These are phyloP conservation scores for Nigrospora oryzae DNA, from an alignment of 2,329 filamentous ascomycete species.

Conservation along the genomic window DNA sequence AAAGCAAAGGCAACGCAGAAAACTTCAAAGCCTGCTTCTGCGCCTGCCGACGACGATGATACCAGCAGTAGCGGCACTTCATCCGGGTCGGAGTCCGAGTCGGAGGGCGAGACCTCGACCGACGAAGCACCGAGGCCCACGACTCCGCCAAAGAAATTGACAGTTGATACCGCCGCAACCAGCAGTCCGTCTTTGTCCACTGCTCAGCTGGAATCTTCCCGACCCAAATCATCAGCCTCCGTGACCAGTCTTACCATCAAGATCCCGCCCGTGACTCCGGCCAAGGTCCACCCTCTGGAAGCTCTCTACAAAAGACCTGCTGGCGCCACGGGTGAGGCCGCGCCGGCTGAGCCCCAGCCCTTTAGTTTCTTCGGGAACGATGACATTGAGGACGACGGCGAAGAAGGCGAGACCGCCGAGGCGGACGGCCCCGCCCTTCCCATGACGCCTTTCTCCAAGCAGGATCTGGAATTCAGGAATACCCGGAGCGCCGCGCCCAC, in stretches of 20 bases:
- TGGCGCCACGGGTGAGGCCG: constrained; percentile 24
- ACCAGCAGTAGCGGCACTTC: constrained; percentile 29
- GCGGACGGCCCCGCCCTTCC: constrained; percentile 34
- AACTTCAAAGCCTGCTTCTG: constrained; percentile 1
- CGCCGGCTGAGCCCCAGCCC: constrained; percentile 38
- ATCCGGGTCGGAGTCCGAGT: constrained; percentile 12
- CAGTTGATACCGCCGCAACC: constrained; percentile 8
- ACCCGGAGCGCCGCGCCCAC: constrained; percentile 88
- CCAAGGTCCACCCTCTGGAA: constrained; percentile 74
- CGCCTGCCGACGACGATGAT: constrained; percentile 11
- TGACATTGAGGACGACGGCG: constrained; percentile 24
- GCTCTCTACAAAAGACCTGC: constrained; percentile 77
- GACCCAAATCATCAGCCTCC: constrained; percentile 43
- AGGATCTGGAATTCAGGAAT: constrained; percentile 67
- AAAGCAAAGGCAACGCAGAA: constrained; percentile 4
- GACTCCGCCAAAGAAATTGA: constrained; percentile 9
- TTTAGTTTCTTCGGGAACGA: constrained; percentile 67
- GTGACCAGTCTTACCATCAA: constrained; percentile 44
- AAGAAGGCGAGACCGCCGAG: constrained; percentile 34
- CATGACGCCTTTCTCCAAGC: constrained; percentile 74
- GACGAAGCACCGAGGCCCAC: constrained; percentile 9
- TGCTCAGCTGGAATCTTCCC: constrained; percentile 21
- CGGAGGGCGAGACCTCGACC: not conserved
- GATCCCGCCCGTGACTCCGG: constrained; percentile 39
- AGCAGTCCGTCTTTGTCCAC: constrained; percentile 10